Evolutionary conservation across 345 rosid species (phyloP), one percentile per base, ranked within the genome.

Genomic region (Eutrema heterophyllum): DNA sequence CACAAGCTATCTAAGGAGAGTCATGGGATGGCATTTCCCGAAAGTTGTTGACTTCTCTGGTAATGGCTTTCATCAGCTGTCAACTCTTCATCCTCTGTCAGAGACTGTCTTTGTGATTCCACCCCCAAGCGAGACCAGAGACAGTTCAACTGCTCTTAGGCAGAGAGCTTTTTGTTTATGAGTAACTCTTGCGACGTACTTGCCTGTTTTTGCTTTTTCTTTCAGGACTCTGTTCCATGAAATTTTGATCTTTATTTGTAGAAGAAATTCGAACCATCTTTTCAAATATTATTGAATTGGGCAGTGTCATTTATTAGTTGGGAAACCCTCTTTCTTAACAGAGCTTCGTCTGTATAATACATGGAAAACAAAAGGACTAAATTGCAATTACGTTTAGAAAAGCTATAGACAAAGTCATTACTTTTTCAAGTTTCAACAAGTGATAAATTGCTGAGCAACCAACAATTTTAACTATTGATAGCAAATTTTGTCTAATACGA

Each of bases 11-110:
- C 75, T 89, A 84, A 85, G 84, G 78, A 85, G 90, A 80, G 91
- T 89, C 49, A 45, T 89, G 84, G 97, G 96, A 14, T 94, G 98
- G 97, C 95, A 89, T 74, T 84, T 94, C 43, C 91, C 97, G 1
- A 80, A 88, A 83, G 90, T 94, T 39, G 96, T 94, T 82, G 74
- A 87, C 95, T 43, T 94, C 97, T 59, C 75, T 94, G 70, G 80
- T 83, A 40, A 84, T 87, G 96, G 96, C 97, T 52, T 87, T 94
- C 69, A 78, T 89, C 70, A 94, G 97, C 63, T 91, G 95, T 88
- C 97, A 94, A 79, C 89, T 94, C 56, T 91, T 91, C 75, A 56
- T 90, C 51, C 89, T 91, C 26, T 91, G 97, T 67, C 97, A 91
- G 82, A 88, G 89, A 80, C 93, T 92, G 49, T 93, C 93, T 35